phyloP scores from a whole-genome alignment of 1,139 yeast species.

The Lodderomyces orthopsilosis region DNA sequence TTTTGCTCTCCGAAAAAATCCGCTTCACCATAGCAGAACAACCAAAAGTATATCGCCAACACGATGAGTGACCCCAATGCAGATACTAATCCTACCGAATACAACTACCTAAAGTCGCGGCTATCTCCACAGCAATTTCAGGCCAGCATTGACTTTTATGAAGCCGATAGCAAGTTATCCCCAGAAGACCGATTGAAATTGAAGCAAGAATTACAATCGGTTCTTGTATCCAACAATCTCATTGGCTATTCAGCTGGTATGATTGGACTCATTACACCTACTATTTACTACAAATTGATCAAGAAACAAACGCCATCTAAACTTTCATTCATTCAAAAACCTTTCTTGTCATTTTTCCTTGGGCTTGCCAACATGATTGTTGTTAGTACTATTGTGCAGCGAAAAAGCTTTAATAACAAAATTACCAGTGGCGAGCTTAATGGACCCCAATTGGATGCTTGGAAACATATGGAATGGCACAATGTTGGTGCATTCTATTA shows the following conservation, averaged over 20 bases:
- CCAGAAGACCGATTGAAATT: slow-evolving; percentile 30
- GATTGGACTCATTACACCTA: slow-evolving; percentile 26
- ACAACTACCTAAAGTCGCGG: slow-evolving; percentile 5
- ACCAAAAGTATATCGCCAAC: neutral
- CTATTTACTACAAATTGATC: slow-evolving; percentile 18
- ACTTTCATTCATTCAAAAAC: slow-evolving; percentile 22
- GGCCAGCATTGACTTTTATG: slow-evolving; percentile 40
- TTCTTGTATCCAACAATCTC: slow-evolving; percentile 25
- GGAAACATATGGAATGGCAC: slow-evolving; percentile 39
- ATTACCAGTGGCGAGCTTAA: slow-evolving; percentile 10
- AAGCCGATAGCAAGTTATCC: slow-evolving; percentile 39
- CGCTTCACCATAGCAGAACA: neutral
- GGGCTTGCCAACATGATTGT: slow-evolving; percentile 27
- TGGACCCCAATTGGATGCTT: slow-evolving; percentile 20
- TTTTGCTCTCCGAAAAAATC: neutral
- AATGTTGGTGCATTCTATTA: slow-evolving; percentile 36
- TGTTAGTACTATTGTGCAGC: slow-evolving; percentile 23
- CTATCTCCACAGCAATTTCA: slow-evolving; percentile 29
- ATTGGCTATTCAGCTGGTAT: slow-evolving; percentile 26
- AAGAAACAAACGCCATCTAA: slow-evolving; percentile 8
- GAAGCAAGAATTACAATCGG: slow-evolving; percentile 29
- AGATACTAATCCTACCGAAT: neutral
- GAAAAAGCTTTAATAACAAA: slow-evolving; percentile 21
- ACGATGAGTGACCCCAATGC: neutral
- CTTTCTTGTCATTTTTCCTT: slow-evolving; percentile 33